phyloP scores from a whole-genome alignment of 1,284 basidiomycete genomes.

The Cutaneotrichosporon cavernicola region DNA sequence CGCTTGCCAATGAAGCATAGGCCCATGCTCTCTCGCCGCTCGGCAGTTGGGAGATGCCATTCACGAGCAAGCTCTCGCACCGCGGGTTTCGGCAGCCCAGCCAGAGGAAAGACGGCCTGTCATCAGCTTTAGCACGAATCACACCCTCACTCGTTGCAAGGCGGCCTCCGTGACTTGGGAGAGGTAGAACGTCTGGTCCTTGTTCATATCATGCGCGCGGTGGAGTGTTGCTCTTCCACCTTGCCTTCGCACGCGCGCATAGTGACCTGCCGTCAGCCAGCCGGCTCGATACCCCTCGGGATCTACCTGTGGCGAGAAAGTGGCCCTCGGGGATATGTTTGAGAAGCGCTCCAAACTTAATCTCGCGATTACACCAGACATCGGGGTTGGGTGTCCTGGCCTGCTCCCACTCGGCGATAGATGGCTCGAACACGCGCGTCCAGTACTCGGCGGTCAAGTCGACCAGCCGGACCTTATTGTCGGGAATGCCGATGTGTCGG shows the following conservation, averaged over 20 bases:
- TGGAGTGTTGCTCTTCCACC: conserved; percentile 61
- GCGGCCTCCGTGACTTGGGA: conserved; percentile 69
- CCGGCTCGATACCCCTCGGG: not conserved
- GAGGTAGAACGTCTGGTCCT: conserved; percentile 95
- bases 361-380: conserved; percentile 87
- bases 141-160: conserved; percentile 54
- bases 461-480: conserved; percentile 62
- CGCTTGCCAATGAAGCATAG: conserved; percentile 94
- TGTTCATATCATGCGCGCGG: conserved; percentile 64
- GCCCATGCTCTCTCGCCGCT: conserved; percentile 86
- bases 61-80: conserved; percentile 75
- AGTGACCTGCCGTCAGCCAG: conserved; percentile 65
- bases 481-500: conserved; percentile 62
- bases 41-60: conserved; percentile 71
- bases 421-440: conserved; percentile 81
- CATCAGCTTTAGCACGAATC: not conserved
- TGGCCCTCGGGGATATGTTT: conserved; percentile 58
- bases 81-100: conserved; percentile 63
- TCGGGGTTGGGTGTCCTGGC: conserved; percentile 91
- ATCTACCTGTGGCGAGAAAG: conserved; percentile 77
- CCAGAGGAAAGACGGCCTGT: conserved; percentile 77
- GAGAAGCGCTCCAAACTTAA: conserved; percentile 88
- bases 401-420: conserved; percentile 69
- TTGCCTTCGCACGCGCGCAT: conserved; percentile 68
- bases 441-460: conserved; percentile 85